Percentiles rank a stretch among this genome's conserved stretches.
These are phyloP conservation scores for Suaeda aralocaspica DNA, from an alignment of 148 eudicot species.

Conservation along the genomic window DNA sequence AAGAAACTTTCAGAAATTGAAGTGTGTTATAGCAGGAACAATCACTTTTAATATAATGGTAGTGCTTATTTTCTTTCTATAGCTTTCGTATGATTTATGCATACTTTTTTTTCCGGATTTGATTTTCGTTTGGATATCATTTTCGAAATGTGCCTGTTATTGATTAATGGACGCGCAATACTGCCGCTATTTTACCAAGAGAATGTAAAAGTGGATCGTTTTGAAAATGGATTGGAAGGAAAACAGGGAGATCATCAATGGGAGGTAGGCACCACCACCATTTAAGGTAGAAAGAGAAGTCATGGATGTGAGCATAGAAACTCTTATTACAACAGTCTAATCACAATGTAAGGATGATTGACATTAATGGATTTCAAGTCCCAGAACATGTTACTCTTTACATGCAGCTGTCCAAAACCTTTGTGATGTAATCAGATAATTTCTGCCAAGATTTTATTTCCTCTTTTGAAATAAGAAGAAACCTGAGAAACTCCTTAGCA, in stretches of 20 bases:
- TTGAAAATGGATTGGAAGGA: no score
- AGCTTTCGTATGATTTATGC: no score
- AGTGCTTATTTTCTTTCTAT: background rate
- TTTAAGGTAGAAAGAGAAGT: background rate
- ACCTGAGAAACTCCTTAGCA: slow-evolving; percentile 21
- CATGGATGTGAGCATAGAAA: background rate
- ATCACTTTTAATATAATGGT: background rate
- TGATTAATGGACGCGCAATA: no score
- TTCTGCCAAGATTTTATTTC: background rate
- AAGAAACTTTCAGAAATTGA: slow-evolving; percentile 13
- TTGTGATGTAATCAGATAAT: background rate
- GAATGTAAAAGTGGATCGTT: no score
- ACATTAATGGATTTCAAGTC: slow-evolving; percentile 13
- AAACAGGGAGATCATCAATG: background rate
- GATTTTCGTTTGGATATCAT: background rate
- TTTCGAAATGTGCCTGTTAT: background rate
- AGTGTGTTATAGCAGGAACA: slow-evolving; percentile 23
- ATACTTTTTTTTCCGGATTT: background rate
- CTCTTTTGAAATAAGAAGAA: background rate
- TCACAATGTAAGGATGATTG: slow-evolving; percentile 1
- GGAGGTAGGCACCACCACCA: slow-evolving; percentile 8
- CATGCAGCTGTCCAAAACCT: background rate
- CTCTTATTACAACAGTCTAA: background rate
- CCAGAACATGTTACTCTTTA: slow-evolving; percentile 8
- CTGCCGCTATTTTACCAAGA: no score